Conservation (phyloP, 306 rosid species). For the Senna tora region DNA sequence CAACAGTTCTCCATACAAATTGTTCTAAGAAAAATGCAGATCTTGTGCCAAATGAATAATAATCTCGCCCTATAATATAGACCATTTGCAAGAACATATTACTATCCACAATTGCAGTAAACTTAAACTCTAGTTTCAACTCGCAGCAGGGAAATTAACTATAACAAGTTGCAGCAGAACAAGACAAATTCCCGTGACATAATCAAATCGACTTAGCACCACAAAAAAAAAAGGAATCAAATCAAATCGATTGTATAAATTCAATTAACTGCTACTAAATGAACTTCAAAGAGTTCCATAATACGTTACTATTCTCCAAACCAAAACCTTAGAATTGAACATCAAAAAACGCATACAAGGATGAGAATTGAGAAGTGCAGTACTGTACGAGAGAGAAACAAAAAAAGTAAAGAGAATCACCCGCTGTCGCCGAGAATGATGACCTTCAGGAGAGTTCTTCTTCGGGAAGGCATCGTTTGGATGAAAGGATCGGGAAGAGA, state of each 20-base stretch:
- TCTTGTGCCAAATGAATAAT: background rate
- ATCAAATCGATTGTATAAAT: background rate
- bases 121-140: background rate
- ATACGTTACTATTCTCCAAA: background rate
- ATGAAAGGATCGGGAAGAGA: slow-evolving; percentile 32
- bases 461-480: slow-evolving; percentile 84
- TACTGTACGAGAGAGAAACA: background rate
- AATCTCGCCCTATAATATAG: background rate
- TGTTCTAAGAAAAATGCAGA: background rate
- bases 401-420: slow-evolving; percentile 47
- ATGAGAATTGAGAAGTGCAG: background rate
- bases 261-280: background rate
- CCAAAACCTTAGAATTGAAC: slow-evolving; percentile 21
- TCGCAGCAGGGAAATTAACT: background rate
- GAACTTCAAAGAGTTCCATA: slow-evolving; percentile 16
- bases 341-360: background rate
- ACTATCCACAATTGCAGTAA: slow-evolving; percentile 6
- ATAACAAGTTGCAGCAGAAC: slow-evolving; percentile 7
- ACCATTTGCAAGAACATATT: background rate
- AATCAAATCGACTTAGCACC: background rate
- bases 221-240: too few relatives aligned
- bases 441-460: slow-evolving; percentile 97
- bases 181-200: background rate
- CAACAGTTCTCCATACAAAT: background rate
- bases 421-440: slow-evolving; percentile 99